Evolutionary conservation across 2,329 filamentous ascomycete species (phyloP).

Genomic region (Cordyceps cateniannulata): DNA sequence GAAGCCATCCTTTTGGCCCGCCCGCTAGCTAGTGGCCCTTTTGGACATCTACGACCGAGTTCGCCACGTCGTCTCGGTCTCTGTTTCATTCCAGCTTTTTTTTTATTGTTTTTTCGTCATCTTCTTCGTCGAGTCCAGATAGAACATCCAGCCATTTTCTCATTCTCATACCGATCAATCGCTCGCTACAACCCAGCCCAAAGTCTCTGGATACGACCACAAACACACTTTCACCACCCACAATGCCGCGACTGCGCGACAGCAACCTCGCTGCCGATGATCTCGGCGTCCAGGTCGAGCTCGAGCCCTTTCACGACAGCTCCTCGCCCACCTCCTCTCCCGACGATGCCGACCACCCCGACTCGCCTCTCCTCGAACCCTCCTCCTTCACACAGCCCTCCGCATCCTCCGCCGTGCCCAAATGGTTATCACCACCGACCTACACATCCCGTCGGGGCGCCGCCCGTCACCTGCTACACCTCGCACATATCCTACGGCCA

Average conservation of each 20-base stretch:
- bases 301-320: constrained; percentile 11
- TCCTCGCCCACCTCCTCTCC: neutral
- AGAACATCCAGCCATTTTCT: neutral
- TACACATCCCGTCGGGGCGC: neutral
- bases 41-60: neutral
- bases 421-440: constrained; percentile 10
- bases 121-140: neutral
- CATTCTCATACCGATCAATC: neutral
- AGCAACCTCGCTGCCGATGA: neutral
- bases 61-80: neutral
- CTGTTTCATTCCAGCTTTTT: neutral
- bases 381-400: neutral
- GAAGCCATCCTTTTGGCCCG: neutral
- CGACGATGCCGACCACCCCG: neutral
- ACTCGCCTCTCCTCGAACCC: constrained; percentile 3
- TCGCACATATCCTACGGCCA: neutral
- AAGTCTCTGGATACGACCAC: neutral
- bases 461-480: neutral
- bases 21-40: neutral
- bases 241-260: constrained; percentile 5
- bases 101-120: neutral
- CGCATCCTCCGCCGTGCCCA: neutral
- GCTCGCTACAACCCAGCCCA: neutral
- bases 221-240: neutral
- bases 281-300: constrained; percentile 1